phyloP scores from a whole-genome alignment of 2,329 filamentous ascomycete species.

The Xylaria multiplex region DNA sequence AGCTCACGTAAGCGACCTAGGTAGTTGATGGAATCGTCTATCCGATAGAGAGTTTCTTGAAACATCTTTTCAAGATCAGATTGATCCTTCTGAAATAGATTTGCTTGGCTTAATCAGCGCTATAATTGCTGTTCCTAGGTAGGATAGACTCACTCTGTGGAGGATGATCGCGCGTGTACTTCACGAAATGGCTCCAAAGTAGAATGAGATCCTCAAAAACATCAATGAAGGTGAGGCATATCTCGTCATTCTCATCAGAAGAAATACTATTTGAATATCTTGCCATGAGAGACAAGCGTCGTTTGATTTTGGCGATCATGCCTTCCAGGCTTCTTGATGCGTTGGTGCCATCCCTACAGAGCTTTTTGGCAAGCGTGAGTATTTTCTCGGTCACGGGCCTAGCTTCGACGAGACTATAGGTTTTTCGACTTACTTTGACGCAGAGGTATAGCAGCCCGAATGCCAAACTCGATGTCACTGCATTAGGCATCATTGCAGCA shows the following conservation, averaged over 20 bases:
- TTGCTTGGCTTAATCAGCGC: not conserved
- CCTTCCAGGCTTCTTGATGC: not conserved
- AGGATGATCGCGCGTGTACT: not conserved
- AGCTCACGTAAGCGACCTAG: not conserved
- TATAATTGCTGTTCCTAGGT: no score
- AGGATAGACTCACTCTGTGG: not conserved
- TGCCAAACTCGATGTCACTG: not conserved
- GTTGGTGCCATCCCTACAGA: not conserved
- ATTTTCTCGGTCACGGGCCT: not conserved
- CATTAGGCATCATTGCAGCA: constrained; percentile 1
- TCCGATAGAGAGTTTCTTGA: not conserved
- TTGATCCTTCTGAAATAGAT: not conserved
- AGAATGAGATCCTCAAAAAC: not conserved
- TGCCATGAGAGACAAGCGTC: not conserved
- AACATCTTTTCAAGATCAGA: not conserved
- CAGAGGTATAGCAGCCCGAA: not conserved
- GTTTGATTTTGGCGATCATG: not conserved
- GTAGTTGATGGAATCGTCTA: not conserved
- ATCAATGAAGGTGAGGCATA: not conserved
- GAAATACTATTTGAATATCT: not conserved
- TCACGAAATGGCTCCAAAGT: not conserved
- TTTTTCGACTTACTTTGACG: not conserved
- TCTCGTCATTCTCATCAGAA: not conserved
- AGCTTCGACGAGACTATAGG: not conserved
- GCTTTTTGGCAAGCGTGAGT: not conserved